These are phyloP conservation scores for Ramaria rubella DNA, from an alignment of 768 basidiomycete genomes.

Conservation along the genomic window DNA sequence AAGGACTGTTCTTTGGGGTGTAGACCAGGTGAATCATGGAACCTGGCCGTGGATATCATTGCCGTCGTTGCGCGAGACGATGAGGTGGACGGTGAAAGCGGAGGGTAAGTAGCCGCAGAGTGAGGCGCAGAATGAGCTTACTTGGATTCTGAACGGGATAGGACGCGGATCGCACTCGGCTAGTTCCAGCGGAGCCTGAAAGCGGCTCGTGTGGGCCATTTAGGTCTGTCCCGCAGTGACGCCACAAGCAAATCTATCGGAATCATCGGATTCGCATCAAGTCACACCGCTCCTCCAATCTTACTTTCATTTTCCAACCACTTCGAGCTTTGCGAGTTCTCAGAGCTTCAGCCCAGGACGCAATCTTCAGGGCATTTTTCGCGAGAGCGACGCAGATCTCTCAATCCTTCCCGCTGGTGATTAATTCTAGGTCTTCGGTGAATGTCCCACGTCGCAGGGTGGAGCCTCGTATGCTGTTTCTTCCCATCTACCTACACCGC, in stretches of 20 bases:
- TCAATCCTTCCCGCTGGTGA: no score
- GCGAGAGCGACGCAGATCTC: no score
- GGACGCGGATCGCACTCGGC: no score
- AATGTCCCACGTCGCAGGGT: no score
- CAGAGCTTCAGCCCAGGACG: no score
- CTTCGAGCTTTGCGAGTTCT: no score
- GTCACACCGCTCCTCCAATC: not conserved
- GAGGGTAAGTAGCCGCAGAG: not conserved
- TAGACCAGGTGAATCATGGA: not conserved
- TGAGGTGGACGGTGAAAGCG: not conserved
- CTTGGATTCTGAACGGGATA: not conserved
- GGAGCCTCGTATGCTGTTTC: no score
- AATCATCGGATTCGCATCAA: conserved; percentile 3
- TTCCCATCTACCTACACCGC: no score
- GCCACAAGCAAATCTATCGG: not conserved
- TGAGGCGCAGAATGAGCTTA: not conserved
- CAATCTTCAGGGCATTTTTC: no score
- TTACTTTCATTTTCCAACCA: not conserved
- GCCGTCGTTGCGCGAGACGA: not conserved
- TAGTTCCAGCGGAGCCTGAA: not conserved
- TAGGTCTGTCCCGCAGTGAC: not conserved
- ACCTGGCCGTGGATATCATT: conserved; percentile 2
- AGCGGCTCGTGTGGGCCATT: not conserved
- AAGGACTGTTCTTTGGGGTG: conserved; percentile 1
- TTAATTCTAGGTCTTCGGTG: no score